phyloP scores from a whole-genome alignment of 129 eudicot species.

The Chrysanthemum lavandulifolium region DNA sequence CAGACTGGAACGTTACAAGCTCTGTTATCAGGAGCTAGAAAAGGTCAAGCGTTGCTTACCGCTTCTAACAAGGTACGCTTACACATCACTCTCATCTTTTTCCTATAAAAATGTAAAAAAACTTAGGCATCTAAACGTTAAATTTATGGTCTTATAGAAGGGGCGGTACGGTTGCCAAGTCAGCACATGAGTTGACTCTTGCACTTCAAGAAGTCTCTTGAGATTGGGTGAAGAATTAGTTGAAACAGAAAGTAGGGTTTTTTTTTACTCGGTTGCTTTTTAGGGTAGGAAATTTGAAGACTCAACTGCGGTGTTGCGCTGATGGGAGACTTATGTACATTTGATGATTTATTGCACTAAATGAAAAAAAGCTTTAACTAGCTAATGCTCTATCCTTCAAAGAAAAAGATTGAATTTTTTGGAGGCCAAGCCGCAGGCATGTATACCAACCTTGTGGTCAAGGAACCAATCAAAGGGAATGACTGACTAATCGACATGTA shows the following conservation, averaged over 20 bases:
- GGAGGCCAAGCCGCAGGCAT: conserved; percentile 28
- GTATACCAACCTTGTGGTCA: conserved; percentile 29
- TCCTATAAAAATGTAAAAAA: neutral
- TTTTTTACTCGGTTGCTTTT: conserved; percentile 17
- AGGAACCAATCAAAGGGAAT: conserved; percentile 4
- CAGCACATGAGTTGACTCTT: conserved; percentile 86
- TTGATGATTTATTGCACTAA: conserved; percentile 29
- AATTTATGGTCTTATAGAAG: conserved; percentile 43
- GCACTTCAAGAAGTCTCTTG: conserved; percentile 83
- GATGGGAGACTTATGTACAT: conserved; percentile 38
- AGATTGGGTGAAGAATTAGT: conserved; percentile 21
- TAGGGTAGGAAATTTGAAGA: conserved; percentile 34
- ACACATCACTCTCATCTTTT: neutral
- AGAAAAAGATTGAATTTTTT: conserved; percentile 22
- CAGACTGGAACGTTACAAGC: conserved; percentile 87
- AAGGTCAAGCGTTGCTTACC: conserved; percentile 66
- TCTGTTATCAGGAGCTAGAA: conserved; percentile 88
- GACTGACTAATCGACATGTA: conserved; percentile 32
- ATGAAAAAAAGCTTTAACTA: conserved; percentile 28
- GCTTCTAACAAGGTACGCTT: conserved; percentile 57
- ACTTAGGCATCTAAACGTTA: neutral
- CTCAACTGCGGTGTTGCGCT: conserved; percentile 34
- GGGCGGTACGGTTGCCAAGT: conserved; percentile 89
- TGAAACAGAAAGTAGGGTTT: conserved; percentile 32
- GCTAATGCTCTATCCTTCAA: conserved; percentile 29